phyloP scores from a whole-genome alignment of 495 filamentous ascomycete genomes.

The Aspergillus wentii region DNA sequence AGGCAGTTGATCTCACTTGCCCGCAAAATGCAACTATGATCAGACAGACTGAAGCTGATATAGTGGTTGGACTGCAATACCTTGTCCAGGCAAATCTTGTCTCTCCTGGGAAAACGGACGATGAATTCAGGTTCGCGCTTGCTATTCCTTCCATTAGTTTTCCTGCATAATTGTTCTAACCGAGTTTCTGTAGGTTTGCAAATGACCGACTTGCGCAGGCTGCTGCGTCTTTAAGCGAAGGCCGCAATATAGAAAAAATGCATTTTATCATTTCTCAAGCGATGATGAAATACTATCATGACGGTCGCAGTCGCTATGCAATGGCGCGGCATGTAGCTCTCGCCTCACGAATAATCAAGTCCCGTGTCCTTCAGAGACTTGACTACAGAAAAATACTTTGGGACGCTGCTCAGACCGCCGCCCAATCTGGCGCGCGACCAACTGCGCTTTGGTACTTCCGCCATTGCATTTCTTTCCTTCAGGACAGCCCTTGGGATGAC shows the following conservation, averaged over 20 bases:
- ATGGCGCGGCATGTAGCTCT: conserved; percentile 73
- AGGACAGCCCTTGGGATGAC: conserved; percentile 73
- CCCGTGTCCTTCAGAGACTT: conserved; percentile 50
- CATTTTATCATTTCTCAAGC: conserved; percentile 80
- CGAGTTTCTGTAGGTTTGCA: conserved; percentile 51
- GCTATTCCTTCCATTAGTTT: background rate
- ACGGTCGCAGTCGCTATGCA: conserved; percentile 58
- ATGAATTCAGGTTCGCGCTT: conserved; percentile 50
- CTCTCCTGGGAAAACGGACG: conserved; percentile 69
- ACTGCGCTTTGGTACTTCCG: conserved; percentile 76
- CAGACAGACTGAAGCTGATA: conserved; percentile 44
- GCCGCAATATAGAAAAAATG: conserved; percentile 65
- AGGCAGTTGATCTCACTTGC: conserved; percentile 27
- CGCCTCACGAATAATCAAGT: conserved; percentile 65
- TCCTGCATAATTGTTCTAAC: conserved; percentile 25
- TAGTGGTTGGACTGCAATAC: conserved; percentile 71
- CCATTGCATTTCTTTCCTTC: conserved; percentile 70
- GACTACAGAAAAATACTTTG: conserved; percentile 69
- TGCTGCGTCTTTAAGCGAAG: conserved; percentile 63
- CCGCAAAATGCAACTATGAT: conserved; percentile 26
- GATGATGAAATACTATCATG: conserved; percentile 63
- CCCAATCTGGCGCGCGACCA: conserved; percentile 72
- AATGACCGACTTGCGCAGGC: conserved; percentile 83
- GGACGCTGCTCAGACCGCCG: conserved; percentile 68
- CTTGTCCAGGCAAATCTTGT: conserved; percentile 73